phyloP scores from a whole-genome alignment of 2,329 filamentous ascomycete genomes.

The Monosporascus sp. region DNA sequence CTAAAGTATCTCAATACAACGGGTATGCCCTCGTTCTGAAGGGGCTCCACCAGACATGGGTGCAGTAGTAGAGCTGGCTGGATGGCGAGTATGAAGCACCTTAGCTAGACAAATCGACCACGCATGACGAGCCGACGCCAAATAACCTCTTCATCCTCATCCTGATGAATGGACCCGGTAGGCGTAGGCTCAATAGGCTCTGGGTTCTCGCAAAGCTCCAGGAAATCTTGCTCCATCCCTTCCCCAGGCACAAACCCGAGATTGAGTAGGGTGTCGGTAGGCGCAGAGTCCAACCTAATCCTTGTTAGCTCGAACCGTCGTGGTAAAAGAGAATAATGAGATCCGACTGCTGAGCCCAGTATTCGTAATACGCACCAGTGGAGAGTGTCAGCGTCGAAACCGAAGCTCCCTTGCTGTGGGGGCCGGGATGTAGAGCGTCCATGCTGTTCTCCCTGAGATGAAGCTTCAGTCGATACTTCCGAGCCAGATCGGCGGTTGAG shows the following conservation, averaged over 20 bases:
- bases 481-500: not conserved
- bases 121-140: conserved; percentile 29
- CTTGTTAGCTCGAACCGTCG: not conserved
- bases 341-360: conserved; percentile 8
- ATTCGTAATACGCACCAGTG: not conserved
- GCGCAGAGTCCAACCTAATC: conserved; percentile 25
- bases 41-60: not conserved
- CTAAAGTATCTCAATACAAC: too few species aligned
- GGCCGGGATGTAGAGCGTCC: not conserved
- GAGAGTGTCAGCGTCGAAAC: not conserved
- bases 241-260: conserved; percentile 27
- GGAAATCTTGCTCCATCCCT: conserved; percentile 26
- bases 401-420: not conserved
- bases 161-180: conserved; percentile 17
- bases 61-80: not conserved
- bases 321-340: conserved; percentile 1
- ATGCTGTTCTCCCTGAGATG: not conserved
- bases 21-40: too few species aligned
- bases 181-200: conserved; percentile 25
- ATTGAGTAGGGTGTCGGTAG: conserved; percentile 26
- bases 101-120: conserved; percentile 22
- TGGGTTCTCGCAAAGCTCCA: conserved; percentile 28
- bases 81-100: not conserved
- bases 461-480: not conserved
- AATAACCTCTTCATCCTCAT: conserved; percentile 28